A percentile compares a stretch with the other conserved stretches of the same genome.
These are phyloP conservation scores for Amauroascus verrucosus DNA, from an alignment of 2,329 filamentous ascomycete species.

Conservation along the genomic window DNA sequence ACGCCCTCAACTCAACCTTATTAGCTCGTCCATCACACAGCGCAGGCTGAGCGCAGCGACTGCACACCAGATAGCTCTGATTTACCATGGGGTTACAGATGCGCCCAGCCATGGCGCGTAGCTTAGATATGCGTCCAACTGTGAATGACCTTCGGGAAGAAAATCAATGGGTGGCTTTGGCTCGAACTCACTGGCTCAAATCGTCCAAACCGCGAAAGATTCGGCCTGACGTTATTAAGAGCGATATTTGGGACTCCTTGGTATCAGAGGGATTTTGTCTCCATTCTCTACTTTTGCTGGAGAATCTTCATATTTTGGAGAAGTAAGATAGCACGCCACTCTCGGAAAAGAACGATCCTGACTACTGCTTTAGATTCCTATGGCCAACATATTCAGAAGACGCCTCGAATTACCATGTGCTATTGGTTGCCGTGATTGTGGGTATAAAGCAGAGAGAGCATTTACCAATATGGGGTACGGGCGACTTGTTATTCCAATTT, in stretches of 20 bases:
- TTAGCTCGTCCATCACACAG: neutral
- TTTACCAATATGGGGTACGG: constrained; percentile 72
- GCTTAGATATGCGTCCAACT: constrained; percentile 34
- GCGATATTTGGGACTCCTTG: constrained; percentile 77
- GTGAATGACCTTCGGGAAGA: constrained; percentile 35
- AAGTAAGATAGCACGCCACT: constrained; percentile 41
- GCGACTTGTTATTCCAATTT: neutral
- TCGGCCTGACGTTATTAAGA: constrained; percentile 71
- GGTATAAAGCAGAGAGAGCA: constrained; percentile 84
- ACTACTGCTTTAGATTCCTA: constrained; percentile 49
- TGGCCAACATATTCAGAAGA: constrained; percentile 90
- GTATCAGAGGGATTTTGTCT: constrained; percentile 71
- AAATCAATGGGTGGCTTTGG: constrained; percentile 54
- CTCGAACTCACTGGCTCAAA: constrained; percentile 76
- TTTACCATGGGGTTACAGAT: constrained; percentile 31
- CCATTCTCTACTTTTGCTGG: constrained; percentile 68
- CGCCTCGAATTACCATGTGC: constrained; percentile 81
- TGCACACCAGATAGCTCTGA: neutral
- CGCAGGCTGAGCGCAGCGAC: neutral
- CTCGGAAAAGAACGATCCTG: constrained; percentile 11
- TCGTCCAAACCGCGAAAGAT: constrained; percentile 60
- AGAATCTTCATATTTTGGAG: constrained; percentile 84
- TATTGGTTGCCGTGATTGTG: constrained; percentile 73
- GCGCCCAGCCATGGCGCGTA: constrained; percentile 49
- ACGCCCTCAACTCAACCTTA: neutral